Evolutionary conservation across 106 monocot species (phyloP), one percentile per base, ranked within the genome.

Genomic region (Dendrobium officinale): DNA sequence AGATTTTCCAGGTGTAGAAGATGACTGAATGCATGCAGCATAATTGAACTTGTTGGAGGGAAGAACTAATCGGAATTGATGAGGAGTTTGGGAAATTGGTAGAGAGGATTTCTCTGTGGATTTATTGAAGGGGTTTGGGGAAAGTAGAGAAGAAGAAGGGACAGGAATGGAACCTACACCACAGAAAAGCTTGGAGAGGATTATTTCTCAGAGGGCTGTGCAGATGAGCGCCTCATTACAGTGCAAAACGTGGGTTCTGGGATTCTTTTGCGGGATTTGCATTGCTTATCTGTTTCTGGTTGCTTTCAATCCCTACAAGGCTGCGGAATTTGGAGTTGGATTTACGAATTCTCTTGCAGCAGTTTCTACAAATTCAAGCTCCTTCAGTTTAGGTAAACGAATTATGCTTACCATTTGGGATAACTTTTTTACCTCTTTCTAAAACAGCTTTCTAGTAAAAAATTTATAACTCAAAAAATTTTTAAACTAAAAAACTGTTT

Each of bases 261-360:
- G 95, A 78, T 95, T 95, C 84, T 79, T 92, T 67, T 92, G 82
- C 58, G 95, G 95, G 67, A 76, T 90, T 19, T 92, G 92, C 79
- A 78, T 92, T 43, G 80, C 87, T 42, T 92, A 92, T 75, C 56
- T 92, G 42, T 86, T 90, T 73, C 79, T 90, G 78, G 85, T 86
- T 82, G 79, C 79, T 66, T 70, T 90, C 24, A 77, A 87, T 49
- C 86, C 92, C 16, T 85, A 81, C 67, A 81, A 56, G 27, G 79
- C 4, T 56, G 16, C 42, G 15, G 80, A 84, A 26, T 76, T 83
- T 41, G 86, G 81, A 5, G 43, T 79, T 16, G 66, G 61, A 6
- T 85, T 82, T 83, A 80, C 83, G 6, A 81, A 43, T 64, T 54
- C 85, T 19, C 9, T 55, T 18, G 42, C 42, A 49, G 75, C 77